These are phyloP conservation scores for Solanum dulcamara DNA, from an alignment of 257 asterid species.

Conservation along the genomic window DNA sequence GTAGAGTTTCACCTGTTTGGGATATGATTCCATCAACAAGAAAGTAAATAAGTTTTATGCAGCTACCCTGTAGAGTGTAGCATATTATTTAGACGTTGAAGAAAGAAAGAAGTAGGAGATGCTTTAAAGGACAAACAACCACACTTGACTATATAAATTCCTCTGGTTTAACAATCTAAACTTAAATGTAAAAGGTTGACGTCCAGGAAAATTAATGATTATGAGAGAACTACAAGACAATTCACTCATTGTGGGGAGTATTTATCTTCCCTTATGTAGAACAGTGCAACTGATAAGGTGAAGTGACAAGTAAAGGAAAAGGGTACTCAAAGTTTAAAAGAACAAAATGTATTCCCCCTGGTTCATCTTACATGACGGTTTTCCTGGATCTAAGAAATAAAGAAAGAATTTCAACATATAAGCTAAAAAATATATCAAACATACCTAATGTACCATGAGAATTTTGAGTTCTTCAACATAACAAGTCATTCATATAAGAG, in stretches of 20 bases:
- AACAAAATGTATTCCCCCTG: neutral
- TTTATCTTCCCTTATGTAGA: neutral
- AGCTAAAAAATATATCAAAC: neutral
- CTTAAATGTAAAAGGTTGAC: neutral
- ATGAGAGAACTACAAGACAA: neutral
- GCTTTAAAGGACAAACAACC: neutral
- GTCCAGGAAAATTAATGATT: neutral
- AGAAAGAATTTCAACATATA: neutral
- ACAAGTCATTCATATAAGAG: neutral
- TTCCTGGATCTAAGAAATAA: neutral
- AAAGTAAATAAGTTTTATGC: neutral
- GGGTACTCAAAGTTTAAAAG: neutral
- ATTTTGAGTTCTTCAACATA: neutral
- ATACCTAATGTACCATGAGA: neutral
- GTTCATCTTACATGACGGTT: neutral
- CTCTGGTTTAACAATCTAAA: neutral
- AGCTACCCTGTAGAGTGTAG: neutral
- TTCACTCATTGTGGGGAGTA: neutral
- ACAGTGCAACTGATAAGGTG: neutral
- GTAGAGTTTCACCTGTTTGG: neutral
- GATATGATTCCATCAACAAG: neutral
- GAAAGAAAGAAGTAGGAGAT: neutral
- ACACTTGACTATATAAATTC: neutral
- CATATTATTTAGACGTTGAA: neutral
- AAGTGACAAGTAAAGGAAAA: neutral